Percentiles rank a stretch among this genome's conserved stretches.
Evolutionary conservation across 768 basidiomycete species (phyloP).

Genomic region (Mrakia blollopis): DNA sequence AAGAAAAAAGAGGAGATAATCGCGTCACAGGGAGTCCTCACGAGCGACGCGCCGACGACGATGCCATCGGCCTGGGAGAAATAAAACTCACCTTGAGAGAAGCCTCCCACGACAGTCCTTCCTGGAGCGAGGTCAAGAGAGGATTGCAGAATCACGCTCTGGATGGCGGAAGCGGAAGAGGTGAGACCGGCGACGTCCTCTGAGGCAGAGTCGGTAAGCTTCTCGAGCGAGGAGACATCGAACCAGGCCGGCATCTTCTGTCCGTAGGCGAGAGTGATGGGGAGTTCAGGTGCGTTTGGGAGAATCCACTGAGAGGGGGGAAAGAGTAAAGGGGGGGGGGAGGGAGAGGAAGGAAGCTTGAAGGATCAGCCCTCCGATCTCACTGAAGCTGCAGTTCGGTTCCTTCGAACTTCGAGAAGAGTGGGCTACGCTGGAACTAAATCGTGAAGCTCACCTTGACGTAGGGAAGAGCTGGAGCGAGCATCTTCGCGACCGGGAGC

Average conservation of each 20-base stretch:
- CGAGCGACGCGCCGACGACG: no score
- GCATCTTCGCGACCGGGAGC: conserved; percentile 39
- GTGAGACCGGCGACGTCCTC: conserved; percentile 80
- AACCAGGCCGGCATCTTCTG: conserved; percentile 79
- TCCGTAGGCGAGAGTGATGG: conserved; percentile 71
- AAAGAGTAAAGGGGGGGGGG: no score
- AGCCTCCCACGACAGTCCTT: conserved; percentile 79
- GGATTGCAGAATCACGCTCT: conserved; percentile 67
- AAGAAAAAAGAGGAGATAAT: no score
- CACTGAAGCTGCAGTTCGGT: conserved; percentile 73
- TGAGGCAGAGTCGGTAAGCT: conserved; percentile 40
- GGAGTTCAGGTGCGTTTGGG: conserved; percentile 65
- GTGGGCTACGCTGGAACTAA: no score
- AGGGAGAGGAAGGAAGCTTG: no score
- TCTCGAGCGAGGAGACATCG: conserved; percentile 61
- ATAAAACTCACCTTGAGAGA: conserved; percentile 62
- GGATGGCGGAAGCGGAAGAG: conserved; percentile 57
- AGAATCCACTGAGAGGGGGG: conserved; percentile 72
- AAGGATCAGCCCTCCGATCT: conserved; percentile 59
- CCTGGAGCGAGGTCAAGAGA: conserved; percentile 57
- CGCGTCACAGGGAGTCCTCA: no score
- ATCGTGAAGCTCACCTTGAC: conserved; percentile 24
- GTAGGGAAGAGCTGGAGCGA: conserved; percentile 29
- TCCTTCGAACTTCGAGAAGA: conserved; percentile 53
- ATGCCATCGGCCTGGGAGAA: no score